Evolutionary conservation across 495 filamentous ascomycete species (phyloP), one percentile per base, ranked within the genome.

Genomic region (Aspergillus indologenus): DNA sequence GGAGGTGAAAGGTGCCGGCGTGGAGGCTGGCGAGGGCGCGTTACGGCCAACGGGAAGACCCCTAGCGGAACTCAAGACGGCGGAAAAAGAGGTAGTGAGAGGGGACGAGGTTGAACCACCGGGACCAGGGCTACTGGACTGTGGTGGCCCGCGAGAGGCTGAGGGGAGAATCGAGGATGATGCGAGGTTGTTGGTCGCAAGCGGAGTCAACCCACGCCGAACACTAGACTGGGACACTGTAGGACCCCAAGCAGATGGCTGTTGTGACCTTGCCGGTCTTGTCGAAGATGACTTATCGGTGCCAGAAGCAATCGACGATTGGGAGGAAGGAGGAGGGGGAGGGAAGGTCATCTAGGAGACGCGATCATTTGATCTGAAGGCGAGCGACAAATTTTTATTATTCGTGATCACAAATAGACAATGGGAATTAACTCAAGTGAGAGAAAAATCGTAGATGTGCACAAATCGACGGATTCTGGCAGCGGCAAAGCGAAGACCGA

Each of bases 261-360:
- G 34, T 40, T 40, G 79, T 68, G 76, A 65, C 68, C 78, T 77
- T 65, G 77, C 70, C 69, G 79, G 70, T 68, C 81, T 76, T 74
- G 77, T 74, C 74, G 81, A 79, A 61, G 81, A 77, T 66, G 77
- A 72, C 69, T 77, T 82, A 71, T 79, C 78, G 69, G 78, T 76
- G 77, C 77, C 77, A 75, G 81, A 79, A 81, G 78, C 78, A 77
- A 78, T 83, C 73, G 82, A 83, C 76, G 85, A 81, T 75, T 81
- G 80, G 75, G 80, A 76, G 76, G 77, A 79, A 80, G 80, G 79
- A 72, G 78, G 77, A 77, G 81, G 79, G 75, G 81, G 77, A 79
- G 79, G 80, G 77, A 81, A 82, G 80, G 75, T 85, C 82, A 85
- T 85, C 81, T 83, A 83, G 79, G 80, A 81, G 79, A 79, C 75